These are phyloP conservation scores for Mucor piriformis DNA, from an alignment of 371 early-diverging fungal species.

Conservation along the genomic window DNA sequence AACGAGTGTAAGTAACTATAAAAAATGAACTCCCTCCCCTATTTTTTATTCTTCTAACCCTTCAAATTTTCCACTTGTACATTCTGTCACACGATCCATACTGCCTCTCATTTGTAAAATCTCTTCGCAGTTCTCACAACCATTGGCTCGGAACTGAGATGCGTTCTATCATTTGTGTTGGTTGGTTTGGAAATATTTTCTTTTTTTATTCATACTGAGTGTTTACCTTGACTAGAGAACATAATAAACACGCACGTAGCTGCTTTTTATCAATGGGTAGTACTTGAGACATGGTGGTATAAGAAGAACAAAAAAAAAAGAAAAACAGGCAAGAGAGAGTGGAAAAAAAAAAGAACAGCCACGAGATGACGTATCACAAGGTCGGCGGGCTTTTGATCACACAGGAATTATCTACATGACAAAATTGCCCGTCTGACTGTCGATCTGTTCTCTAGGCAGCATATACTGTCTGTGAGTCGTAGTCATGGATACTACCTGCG, in stretches of 20 bases:
- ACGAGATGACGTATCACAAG: not conserved
- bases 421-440: no score
- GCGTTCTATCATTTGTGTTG: slow-evolving; percentile 52
- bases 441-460: no score
- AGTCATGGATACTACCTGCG: no score
- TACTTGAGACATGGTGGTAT: slow-evolving; percentile 57
- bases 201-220: not conserved
- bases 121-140: slow-evolving; percentile 94
- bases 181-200: slow-evolving; percentile 8
- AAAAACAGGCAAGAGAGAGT: not conserved
- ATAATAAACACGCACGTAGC: slow-evolving; percentile 90
- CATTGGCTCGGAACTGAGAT: slow-evolving; percentile 76
- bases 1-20: not conserved
- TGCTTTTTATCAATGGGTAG: slow-evolving; percentile 78
- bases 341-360: not conserved
- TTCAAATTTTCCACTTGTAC: slow-evolving; percentile 88
- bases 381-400: no score
- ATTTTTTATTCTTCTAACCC: slow-evolving; percentile 56
- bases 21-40: no score
- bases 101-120: slow-evolving; percentile 76
- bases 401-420: no score
- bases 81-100: slow-evolving; percentile 74
- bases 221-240: slow-evolving; percentile 86
- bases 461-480: no score
- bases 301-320: not conserved